These are phyloP conservation scores for Alternaria ethzedia DNA, from an alignment of 2,329 filamentous ascomycete species.

Conservation along the genomic window DNA sequence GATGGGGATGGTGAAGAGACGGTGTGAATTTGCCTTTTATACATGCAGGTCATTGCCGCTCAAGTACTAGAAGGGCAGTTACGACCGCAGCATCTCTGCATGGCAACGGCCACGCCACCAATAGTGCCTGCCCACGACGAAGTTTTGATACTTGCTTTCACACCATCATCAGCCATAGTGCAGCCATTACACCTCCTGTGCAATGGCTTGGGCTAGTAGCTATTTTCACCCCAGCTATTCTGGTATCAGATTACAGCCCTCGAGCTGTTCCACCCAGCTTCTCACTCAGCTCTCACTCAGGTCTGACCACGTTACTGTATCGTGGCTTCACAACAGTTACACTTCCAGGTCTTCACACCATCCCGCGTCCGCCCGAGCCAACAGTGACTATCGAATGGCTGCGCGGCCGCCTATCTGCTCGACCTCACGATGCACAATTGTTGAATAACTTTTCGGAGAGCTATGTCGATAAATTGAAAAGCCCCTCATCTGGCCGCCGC, in stretches of 20 bases:
- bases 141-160: background rate
- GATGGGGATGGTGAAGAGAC: constrained; percentile 14
- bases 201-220: background rate
- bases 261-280: background rate
- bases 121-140: constrained; percentile 9
- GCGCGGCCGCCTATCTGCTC: constrained; percentile 1
- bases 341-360: background rate
- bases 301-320: background rate
- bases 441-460: constrained; percentile 30
- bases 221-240: background rate
- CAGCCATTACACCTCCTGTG: background rate
- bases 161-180: background rate
- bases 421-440: constrained; percentile 37
- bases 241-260: background rate
- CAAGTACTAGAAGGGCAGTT: constrained; percentile 16
- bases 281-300: background rate
- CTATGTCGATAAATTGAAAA: constrained; percentile 28
- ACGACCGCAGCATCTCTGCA: constrained; percentile 21
- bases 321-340: background rate
- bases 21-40: constrained; percentile 23
- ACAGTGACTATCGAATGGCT: constrained; percentile 5
- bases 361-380: constrained; percentile 1
- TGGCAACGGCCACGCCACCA: constrained; percentile 20
- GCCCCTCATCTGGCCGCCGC: constrained; percentile 26
- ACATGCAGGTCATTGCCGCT: constrained; percentile 18